Evolutionary conservation across 345 rosid species (phyloP), one percentile per base, ranked within the genome.

Genomic region (Stellera chamaejasme): DNA sequence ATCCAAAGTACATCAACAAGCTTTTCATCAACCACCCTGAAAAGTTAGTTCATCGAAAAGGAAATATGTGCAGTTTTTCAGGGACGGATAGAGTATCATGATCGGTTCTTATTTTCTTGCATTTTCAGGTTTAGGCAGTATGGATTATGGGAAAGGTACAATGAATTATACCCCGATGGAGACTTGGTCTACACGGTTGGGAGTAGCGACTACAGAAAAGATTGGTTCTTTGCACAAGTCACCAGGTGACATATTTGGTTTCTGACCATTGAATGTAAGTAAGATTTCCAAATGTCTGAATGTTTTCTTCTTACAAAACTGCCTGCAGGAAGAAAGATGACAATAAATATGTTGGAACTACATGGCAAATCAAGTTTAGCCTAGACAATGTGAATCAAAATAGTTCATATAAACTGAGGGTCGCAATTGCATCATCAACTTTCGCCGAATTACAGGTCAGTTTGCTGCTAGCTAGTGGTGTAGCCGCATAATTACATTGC

Each of bases 141-240:
- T 28, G 96, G 97, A 48, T 43, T 90, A 11, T 90, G 96, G 96
- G 97, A 90, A 47, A 82, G 96, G 68, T 90, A 87, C 3, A 66
- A 82, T 48, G 91, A 90, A 27, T 6, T 84, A 28, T 90, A 85
- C 48, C 91, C 96, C 1, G 71, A 75, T 11, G 73, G 65, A 41
- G 97, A 90, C 60, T 58, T 87, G 59, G 76, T 83, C 2, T 90
- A 87, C 67, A 82, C 77, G 0, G 67, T 87, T 45, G 97, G 85
- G 9, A 45, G 50, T 13, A 83, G 94, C 42, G 81, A 90, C 67
- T 87, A 79, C 39, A 69, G 15, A 19, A 82, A 77, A 71, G 97
- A 87, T 50, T 90, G 97, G 97, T 85, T 87, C 64, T 90, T 75
- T 54, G 89, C 80, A 52, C 96, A 90, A 55, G 87, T 78, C 42